phyloP scores from a whole-genome alignment of 225 moss, liverwort and hornwort species.

The Polytrichum commune region DNA sequence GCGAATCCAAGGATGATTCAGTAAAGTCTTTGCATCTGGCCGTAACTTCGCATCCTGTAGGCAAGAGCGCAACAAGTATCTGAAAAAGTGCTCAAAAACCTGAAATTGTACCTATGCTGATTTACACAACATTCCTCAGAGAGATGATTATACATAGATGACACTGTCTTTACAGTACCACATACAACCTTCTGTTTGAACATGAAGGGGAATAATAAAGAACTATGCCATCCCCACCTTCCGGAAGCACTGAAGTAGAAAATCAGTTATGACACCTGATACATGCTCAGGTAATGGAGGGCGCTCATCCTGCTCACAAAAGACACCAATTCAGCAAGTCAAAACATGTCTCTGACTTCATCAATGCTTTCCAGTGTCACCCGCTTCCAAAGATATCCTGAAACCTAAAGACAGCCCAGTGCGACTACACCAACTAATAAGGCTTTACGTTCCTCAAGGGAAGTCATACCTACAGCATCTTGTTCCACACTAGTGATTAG shows the following conservation, averaged over 20 bases:
- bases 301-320: slow-evolving; percentile 75
- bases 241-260: slow-evolving; percentile 86
- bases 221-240: slow-evolving; percentile 49
- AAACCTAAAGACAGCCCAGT: no score
- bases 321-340: neutral
- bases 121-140: no score
- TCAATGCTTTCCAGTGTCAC: no score
- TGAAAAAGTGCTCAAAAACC: neutral
- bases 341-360: no score
- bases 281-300: slow-evolving; percentile 94
- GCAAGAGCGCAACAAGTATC: neutral
- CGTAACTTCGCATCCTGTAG: slow-evolving; percentile 92
- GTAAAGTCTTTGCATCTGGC: slow-evolving; percentile 89
- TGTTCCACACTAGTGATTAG: no score
- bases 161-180: neutral
- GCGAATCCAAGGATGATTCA: slow-evolving; percentile 96
- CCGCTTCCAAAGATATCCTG: no score
- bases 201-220: neutral
- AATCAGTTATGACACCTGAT: slow-evolving; percentile 79
- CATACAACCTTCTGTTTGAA: neutral
- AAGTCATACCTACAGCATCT: no score
- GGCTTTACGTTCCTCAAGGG: no score
- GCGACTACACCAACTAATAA: no score
- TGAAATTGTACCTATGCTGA: neutral
- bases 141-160: no score